Evolutionary conservation across 1,284 basidiomycete species (phyloP), one percentile per base, ranked within the genome.

Genomic region (Xanthoconium separans): DNA sequence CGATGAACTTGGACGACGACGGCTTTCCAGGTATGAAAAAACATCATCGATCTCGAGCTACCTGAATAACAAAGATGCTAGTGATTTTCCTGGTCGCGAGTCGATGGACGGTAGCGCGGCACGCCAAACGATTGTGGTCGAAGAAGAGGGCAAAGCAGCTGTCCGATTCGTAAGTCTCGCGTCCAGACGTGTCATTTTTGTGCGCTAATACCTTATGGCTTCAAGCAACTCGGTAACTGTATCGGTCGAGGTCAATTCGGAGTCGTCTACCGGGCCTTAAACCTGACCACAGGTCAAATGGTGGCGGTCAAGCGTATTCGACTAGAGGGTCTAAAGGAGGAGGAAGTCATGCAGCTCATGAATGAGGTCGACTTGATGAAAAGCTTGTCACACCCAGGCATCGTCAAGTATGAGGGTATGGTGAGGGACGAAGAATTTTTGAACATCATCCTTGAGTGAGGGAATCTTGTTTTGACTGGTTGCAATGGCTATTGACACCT

Each of bases 201-300:
- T 20, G 34, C 48, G 33, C 44, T 60, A 11, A 67, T 16, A 24
- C 27, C 37, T 51, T 53, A 36, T 53, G 60, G 60, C 40, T 51
- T 57, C 31, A 61, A 95, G 93, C 92, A 95, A 91, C 77, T 97
- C 18, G 94, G 94, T 34, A 95, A 97, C 70, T 95, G 93, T 71
- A 96, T 98, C 59, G 95, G 95, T 4, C 85, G 91, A 49, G 95
- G 95, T 8, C 95, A 98, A 74, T 98, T 98, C 70, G 95, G 95
- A 22, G 86, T 93, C 12, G 95, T 98, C 9, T 98, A 96, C 71
- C 85, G 93, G 18, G 95, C 95, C 6, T 77, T 98, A 54, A 95
- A 98, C 70, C 75, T 97, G 64, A 90, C 89, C 61, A 93, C 87
- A 2, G 95, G 93, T 31, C 91, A 95, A 72, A 95, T 93, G 84